A percentile compares a stretch with the other conserved stretches of the same genome.
Conservation (phyloP, 2,329 filamentous ascomycete genomes). For the Phialophora macrospora region DNA sequence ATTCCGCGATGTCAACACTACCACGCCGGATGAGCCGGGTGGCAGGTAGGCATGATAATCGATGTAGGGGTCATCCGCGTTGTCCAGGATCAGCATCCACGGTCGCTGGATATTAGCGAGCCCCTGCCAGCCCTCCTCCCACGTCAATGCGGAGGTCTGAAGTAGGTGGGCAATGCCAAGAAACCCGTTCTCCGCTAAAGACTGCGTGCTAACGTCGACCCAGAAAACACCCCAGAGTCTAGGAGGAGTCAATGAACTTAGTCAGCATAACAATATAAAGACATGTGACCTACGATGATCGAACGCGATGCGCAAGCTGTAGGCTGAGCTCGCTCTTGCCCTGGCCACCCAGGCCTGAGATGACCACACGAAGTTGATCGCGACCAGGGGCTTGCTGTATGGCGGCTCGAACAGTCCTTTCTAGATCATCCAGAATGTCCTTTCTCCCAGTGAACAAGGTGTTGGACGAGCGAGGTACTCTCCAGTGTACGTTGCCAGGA, state of each 20-base stretch:
- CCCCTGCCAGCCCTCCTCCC: constrained; percentile 31
- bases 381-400: background rate
- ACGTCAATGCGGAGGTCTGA: constrained; percentile 25
- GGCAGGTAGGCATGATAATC: constrained; percentile 35
- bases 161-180: constrained; percentile 38
- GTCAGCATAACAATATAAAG: background rate
- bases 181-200: constrained; percentile 40
- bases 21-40: constrained; percentile 16
- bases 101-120: constrained; percentile 26
- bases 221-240: constrained; percentile 43
- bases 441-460: constrained; percentile 39
- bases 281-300: constrained; percentile 35
- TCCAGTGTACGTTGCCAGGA: constrained; percentile 34
- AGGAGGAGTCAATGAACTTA: constrained; percentile 23
- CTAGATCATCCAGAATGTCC: constrained; percentile 33
- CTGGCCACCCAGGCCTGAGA: constrained; percentile 42
- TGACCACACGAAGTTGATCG: constrained; percentile 40
- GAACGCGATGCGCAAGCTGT: constrained; percentile 38
- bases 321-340: constrained; percentile 46
- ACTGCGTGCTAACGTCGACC: constrained; percentile 28
- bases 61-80: constrained; percentile 34
- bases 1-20: constrained; percentile 36
- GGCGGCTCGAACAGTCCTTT: constrained; percentile 24
- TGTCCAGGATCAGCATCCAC: constrained; percentile 37
- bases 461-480: constrained; percentile 35